Evolutionary conservation across 345 rosid species (phyloP), one percentile per base, ranked within the genome.

Genomic region (Laguncularia racemosa): DNA sequence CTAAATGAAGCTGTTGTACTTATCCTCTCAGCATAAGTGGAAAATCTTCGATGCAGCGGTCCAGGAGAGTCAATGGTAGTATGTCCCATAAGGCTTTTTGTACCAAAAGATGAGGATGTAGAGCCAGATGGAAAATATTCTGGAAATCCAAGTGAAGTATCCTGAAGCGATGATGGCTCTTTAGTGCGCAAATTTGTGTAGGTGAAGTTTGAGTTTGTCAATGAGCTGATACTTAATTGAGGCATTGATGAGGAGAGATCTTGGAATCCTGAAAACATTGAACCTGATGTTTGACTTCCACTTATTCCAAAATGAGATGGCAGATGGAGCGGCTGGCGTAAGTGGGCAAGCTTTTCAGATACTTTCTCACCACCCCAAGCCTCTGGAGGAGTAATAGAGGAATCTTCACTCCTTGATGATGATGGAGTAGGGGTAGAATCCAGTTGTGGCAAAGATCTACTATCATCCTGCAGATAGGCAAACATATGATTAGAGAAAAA

Each of bases 281-380:
- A 72, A 21, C 88, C 84, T 49, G 96, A 76, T 67, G 87, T 76
- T 54, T 72, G 73, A 76, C 74, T 75, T 61, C 69, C 71, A 60
- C 76, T 74, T 44, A 68, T 62, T 56, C 81, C 90, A 56, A 84
- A 75, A 62, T 81, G 84, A 55, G 95, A 78, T 28, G 98, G 80
- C 65, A 81, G 43, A 66, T 65, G 71, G 59, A 60, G 74, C 16
- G 81, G 72, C 63, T 81, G 81, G 48, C 71, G 82, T 19, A 81
- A 71, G 59, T 71, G 76, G 65, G 78, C 51, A 64, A 73, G 68
- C 71, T 81, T 89, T n/a, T 86, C 88, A 55, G 90, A 71, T 69
- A 89, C 60, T 76, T 73, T 89, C 71, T 89, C 95, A 58, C 96
- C 97, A 53, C 97, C 99, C 97, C 99, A 95, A 63, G 99, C 95